Evolutionary conservation across 768 basidiomycete genomes (phyloP).

Genomic region (Leccinum pellstonianum): DNA sequence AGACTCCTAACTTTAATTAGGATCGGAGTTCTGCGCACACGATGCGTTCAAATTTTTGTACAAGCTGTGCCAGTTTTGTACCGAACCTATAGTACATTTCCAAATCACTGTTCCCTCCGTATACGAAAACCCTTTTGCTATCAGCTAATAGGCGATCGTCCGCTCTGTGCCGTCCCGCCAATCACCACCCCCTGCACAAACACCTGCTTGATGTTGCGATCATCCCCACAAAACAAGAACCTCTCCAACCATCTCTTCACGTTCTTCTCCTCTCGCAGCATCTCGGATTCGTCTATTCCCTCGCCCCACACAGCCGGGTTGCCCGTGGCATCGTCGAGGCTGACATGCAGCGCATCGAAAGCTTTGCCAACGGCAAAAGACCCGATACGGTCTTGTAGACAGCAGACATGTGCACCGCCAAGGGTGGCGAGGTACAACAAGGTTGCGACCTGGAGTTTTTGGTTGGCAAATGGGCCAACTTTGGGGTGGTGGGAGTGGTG

Average conservation of each 20-base stretch:
- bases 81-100: background rate
- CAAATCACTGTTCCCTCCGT: background rate
- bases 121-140: too few relatives aligned
- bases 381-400: slow-evolving; percentile 61
- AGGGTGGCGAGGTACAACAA: slow-evolving; percentile 86
- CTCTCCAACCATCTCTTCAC: slow-evolving; percentile 67
- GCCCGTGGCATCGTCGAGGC: slow-evolving; percentile 45
- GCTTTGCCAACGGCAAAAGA: slow-evolving; percentile 76
- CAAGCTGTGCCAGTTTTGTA: too few relatives aligned
- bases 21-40: too few relatives aligned
- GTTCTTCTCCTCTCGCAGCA: slow-evolving; percentile 17
- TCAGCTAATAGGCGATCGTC: background rate
- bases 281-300: slow-evolving; percentile 25
- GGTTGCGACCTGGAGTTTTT: slow-evolving; percentile 66
- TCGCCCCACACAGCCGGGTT: slow-evolving; percentile 58
- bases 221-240: slow-evolving; percentile 84
- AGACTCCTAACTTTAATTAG: too few relatives aligned
- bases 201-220: slow-evolving; percentile 75
- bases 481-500: background rate
- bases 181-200: slow-evolving; percentile 78
- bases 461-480: slow-evolving; percentile 41
- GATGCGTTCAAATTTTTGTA: too few relatives aligned
- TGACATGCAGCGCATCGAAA: slow-evolving; percentile 84
- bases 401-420: slow-evolving; percentile 84
- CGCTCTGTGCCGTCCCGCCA: slow-evolving; percentile 47